A percentile compares a stretch with the other conserved stretches of the same genome.
Conservation (phyloP, 2,329 filamentous ascomycete genomes). For the Fusarium heterosporum region DNA sequence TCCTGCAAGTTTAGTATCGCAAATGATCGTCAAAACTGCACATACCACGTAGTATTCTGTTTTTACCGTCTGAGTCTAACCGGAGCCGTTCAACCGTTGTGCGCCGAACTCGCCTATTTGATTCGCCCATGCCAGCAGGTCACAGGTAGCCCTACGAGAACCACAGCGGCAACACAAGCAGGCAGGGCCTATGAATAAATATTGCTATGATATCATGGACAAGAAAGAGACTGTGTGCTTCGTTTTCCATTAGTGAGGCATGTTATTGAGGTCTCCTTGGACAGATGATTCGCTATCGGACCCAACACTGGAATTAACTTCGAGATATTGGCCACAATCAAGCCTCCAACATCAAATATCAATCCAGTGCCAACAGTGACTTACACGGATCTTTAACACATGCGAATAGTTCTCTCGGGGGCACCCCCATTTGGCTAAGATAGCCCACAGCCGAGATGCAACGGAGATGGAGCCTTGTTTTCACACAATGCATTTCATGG, state of each 20-base stretch:
- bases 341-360: slow-evolving; percentile 7
- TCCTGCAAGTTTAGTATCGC: slow-evolving; percentile 22
- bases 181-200: slow-evolving; percentile 1
- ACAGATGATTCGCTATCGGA: slow-evolving; percentile 11
- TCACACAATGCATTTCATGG: slow-evolving; percentile 17
- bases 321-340: slow-evolving; percentile 10
- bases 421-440: slow-evolving; percentile 36
- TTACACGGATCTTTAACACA: slow-evolving; percentile 26
- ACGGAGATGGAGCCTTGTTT: slow-evolving; percentile 10
- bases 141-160: slow-evolving; percentile 43
- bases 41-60: slow-evolving; percentile 21
- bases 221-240: background rate
- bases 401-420: slow-evolving; percentile 30
- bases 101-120: slow-evolving; percentile 38
- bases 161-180: slow-evolving; percentile 30
- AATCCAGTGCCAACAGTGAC: background rate
- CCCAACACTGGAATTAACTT: background rate
- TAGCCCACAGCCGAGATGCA: background rate
- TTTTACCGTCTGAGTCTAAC: background rate
- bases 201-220: background rate
- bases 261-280: background rate
- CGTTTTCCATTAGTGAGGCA: background rate
- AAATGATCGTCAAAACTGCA: slow-evolving; percentile 18
- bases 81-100: slow-evolving; percentile 11
- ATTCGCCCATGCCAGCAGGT: slow-evolving; percentile 28